Conservation (phyloP, 2,329 filamentous ascomycete species). For the Knufia petricola region DNA sequence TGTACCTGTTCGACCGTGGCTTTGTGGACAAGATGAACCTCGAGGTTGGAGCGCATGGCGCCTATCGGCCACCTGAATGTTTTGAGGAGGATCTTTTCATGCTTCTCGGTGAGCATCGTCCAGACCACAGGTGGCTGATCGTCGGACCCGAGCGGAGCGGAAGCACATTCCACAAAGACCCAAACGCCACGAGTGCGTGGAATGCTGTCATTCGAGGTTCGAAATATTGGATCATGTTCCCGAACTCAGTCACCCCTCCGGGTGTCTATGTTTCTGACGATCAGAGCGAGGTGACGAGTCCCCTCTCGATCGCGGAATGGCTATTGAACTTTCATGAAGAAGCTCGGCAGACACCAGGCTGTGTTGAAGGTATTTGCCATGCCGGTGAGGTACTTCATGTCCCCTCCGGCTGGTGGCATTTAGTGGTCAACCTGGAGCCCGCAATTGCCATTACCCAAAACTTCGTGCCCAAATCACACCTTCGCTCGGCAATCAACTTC, state of each 20-base stretch:
- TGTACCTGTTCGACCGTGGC: constrained; percentile 82
- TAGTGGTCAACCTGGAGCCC: constrained; percentile 79
- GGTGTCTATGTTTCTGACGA: constrained; percentile 85
- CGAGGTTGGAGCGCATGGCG: constrained; percentile 42
- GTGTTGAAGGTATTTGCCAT: constrained; percentile 73
- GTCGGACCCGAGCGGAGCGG: constrained; percentile 78
- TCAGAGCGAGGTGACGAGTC: constrained; percentile 85
- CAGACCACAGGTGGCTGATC: constrained; percentile 87
- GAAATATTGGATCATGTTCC: constrained; percentile 99
- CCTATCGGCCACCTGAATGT: constrained; percentile 71
- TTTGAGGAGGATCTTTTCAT: constrained; percentile 83
- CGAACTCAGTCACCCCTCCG: constrained; percentile 55
- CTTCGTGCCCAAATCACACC: constrained; percentile 69
- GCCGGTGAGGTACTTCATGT: constrained; percentile 85
- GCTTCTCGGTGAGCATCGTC: constrained; percentile 65
- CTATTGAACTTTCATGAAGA: constrained; percentile 79
- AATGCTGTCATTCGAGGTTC: constrained; percentile 82
- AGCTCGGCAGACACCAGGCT: constrained; percentile 65
- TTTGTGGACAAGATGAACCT: constrained; percentile 83
- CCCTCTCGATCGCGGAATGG: constrained; percentile 95
- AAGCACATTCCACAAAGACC: constrained; percentile 87
- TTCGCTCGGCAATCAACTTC: constrained; percentile 69
- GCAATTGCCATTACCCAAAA: constrained; percentile 91
- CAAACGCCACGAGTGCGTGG: constrained; percentile 68
- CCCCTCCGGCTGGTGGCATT: constrained; percentile 91